These are phyloP conservation scores for Davidsoniella eucalypti DNA, from an alignment of 2,329 filamentous ascomycete genomes.

Conservation along the genomic window DNA sequence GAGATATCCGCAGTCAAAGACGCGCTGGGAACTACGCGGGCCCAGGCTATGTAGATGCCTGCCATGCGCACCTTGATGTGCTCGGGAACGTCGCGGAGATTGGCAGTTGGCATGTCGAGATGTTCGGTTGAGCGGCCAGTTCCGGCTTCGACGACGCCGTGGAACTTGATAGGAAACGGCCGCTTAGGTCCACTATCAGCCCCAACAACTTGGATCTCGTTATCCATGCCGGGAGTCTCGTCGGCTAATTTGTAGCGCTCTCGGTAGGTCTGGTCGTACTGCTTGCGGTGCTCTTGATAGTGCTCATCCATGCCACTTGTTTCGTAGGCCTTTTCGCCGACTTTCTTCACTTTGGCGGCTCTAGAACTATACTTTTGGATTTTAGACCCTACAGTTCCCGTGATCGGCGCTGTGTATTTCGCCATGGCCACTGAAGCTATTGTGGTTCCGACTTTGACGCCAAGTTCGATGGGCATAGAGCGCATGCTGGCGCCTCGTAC, in stretches of 20 bases:
- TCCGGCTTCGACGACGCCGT: conserved; percentile 30
- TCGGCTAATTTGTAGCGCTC: conserved; percentile 1
- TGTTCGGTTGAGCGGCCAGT: conserved; percentile 25
- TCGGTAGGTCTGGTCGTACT: conserved; percentile 16
- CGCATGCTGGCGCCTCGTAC: conserved; percentile 47
- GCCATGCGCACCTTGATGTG: conserved; percentile 35
- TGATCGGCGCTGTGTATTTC: conserved; percentile 14
- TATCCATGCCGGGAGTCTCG: neutral
- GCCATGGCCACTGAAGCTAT: conserved; percentile 21
- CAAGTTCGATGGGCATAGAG: conserved; percentile 50
- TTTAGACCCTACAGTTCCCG: conserved; percentile 23
- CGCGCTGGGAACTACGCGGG: conserved; percentile 23
- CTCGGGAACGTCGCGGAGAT: conserved; percentile 33
- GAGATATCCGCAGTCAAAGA: conserved; percentile 1
- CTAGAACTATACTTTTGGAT: conserved; percentile 17
- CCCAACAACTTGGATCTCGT: conserved; percentile 24
- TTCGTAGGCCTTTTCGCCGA: conserved; percentile 19
- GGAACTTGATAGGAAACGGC: conserved; percentile 37
- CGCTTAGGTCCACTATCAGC: conserved; percentile 32
- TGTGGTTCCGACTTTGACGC: conserved; percentile 38
- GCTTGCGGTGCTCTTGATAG: conserved; percentile 17
- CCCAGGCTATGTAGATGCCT: conserved; percentile 53
- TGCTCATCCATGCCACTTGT: conserved; percentile 17
- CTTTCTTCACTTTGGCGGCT: conserved; percentile 17
- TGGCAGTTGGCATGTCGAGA: conserved; percentile 36